Conservation (phyloP, 1,284 basidiomycete genomes). For the Pseudozyma sp. region DNA sequence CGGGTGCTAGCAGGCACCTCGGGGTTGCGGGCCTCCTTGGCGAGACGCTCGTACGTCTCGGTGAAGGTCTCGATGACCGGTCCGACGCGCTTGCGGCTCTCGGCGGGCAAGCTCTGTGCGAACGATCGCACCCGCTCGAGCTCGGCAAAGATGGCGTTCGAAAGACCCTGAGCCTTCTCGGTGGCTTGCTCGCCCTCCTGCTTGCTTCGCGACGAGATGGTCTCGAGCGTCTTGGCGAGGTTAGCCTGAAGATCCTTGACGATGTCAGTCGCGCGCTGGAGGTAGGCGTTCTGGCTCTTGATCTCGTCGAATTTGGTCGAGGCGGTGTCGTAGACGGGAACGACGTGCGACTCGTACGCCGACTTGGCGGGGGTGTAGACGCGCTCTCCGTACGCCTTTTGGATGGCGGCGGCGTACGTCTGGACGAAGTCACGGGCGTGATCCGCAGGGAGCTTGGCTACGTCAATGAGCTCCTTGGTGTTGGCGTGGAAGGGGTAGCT, state of each 20-base stretch:
- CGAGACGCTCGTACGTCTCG: conserved; percentile 62
- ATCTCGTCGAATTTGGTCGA: conserved; percentile 63
- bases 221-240: conserved; percentile 58
- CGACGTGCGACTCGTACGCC: conserved; percentile 57
- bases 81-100: conserved; percentile 62
- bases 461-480: conserved; percentile 54
- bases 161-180: conserved; percentile 59
- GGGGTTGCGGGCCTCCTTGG: conserved; percentile 62
- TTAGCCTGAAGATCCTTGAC: conserved; percentile 60
- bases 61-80: conserved; percentile 63
- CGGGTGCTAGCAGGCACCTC: conserved; percentile 57
- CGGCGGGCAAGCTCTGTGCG: conserved; percentile 58
- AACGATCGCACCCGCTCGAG: conserved; percentile 65
- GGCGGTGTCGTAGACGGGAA: conserved; percentile 49
- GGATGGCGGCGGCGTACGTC: conserved; percentile 47
- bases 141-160: conserved; percentile 63
- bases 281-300: conserved; percentile 62
- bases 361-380: conserved; percentile 59
- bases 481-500: conserved; percentile 67
- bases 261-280: conserved; percentile 60
- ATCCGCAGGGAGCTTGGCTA: conserved; percentile 56
- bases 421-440: conserved; percentile 49
- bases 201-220: conserved; percentile 53
- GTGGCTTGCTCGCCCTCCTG: conserved; percentile 58
- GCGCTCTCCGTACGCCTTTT: conserved; percentile 60